Conservation (phyloP, 148 eudicot genomes). For the Chenopodium album region DNA sequence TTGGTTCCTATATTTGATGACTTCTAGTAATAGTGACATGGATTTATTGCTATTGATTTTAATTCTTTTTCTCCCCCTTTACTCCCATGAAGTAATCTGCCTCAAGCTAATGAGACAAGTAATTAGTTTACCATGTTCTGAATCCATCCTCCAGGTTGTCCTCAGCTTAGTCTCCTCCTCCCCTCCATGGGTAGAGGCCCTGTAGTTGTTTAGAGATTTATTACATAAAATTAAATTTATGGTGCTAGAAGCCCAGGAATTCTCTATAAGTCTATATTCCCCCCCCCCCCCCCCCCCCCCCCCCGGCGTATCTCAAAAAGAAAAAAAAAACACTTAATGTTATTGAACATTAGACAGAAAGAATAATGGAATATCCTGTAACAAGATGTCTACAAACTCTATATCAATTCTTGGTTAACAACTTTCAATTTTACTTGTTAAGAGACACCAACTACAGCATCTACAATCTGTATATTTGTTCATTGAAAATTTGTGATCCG, state of each 20-base stretch:
- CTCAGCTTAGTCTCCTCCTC: not conserved
- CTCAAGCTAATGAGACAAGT: not conserved
- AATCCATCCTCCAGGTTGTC: not conserved
- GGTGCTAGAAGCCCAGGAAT: not conserved
- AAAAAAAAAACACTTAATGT: not conserved
- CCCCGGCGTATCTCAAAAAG: too few species aligned
- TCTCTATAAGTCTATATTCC: not conserved
- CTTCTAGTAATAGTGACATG: not conserved
- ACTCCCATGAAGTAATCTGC: not conserved
- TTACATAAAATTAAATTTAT: not conserved
- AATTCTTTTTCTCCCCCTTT: not conserved
- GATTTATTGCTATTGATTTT: not conserved
- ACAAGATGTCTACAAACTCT: not conserved
- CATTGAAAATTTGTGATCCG: not conserved
- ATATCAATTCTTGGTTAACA: not conserved
- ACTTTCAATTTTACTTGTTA: not conserved
- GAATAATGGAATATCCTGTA: not conserved
- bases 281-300: too few species aligned
- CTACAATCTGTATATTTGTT: not conserved
- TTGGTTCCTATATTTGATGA: constrained; percentile 4
- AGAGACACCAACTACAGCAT: not conserved
- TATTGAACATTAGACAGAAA: not conserved
- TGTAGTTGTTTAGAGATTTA: not conserved
- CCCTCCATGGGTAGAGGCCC: not conserved
- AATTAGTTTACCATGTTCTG: not conserved